Evolutionary conservation across 2,329 filamentous ascomycete species (phyloP), one percentile per base, ranked within the genome.

Genomic region (Domatiomyces globalis): DNA sequence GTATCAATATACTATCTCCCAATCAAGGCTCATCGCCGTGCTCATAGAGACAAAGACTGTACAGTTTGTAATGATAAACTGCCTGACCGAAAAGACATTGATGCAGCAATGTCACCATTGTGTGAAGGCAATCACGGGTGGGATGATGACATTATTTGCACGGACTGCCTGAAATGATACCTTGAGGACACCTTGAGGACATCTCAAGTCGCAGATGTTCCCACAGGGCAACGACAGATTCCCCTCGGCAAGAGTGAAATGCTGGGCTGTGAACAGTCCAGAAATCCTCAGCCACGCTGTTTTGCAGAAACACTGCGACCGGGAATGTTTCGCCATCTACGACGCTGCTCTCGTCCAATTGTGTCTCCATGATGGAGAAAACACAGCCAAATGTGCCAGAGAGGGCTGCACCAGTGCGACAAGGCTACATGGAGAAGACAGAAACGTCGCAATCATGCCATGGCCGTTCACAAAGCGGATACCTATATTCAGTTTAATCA

Each of bases 401-500:
- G 8, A 29, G n/a, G 43, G 15, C 15, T 52, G 51, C 18, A 49
- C 12, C 4, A 46, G 51, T 7, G 51, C 51, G 7, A 45, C 47
- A 10, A 49, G 51, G 51, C 47, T 52, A 4, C 42, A 51, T 19
- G 22, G 22, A 25, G 22, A 25, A 25, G 22, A 25, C 22, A 25
- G 22, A 25, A 25, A 25, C 22, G 22, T 25, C 3, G 6, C 22
- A 25, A 25, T 25, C 22, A 25, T 25, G 6, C 3, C 22, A 25
- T 25, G 22, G 39, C 47, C 48, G 5, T 39, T 52, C 49, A 46
- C 19, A 29, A n/a, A 15, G 25, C 49, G 15, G 39, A 27, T 42
- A 52, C 51, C 7, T 52, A 46, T 44, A 49, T 49, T 18, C 51
- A 52, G 43, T 52, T 46, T 10, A 52, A 52, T 48, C 51, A 52